phyloP scores from a whole-genome alignment of 2,329 filamentous ascomycete genomes.

The Neopestalotiopsis clavispora region DNA sequence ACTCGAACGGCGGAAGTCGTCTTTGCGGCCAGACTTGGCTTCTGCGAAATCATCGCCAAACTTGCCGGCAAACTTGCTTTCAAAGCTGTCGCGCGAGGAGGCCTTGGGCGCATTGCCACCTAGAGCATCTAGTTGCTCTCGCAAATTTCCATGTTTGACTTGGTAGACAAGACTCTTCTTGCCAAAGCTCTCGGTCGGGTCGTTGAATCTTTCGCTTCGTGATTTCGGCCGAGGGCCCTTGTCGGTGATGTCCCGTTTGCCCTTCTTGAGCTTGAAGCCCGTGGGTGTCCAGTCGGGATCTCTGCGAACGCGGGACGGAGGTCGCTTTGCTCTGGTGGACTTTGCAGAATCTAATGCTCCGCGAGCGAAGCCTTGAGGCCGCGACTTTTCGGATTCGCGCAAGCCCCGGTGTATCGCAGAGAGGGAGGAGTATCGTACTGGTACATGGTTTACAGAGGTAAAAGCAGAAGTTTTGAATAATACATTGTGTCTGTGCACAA shows the following conservation, averaged over 20 bases:
- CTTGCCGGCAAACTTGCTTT: conserved; percentile 5
- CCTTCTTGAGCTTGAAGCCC: conserved; percentile 45
- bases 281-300: conserved; percentile 26
- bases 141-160: conserved; percentile 51
- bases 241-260: conserved; percentile 58
- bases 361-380: conserved; percentile 34
- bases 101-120: conserved; percentile 6
- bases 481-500: conserved; percentile 32
- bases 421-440: conserved; percentile 57
- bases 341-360: conserved; percentile 34
- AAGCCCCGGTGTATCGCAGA: conserved; percentile 74
- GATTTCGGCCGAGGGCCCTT: conserved; percentile 47
- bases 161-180: conserved; percentile 62
- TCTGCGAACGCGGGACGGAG: conserved; percentile 23
- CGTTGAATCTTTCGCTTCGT: conserved; percentile 56
- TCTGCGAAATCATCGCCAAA: background rate
- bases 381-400: conserved; percentile 45
- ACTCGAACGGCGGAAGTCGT: background rate
- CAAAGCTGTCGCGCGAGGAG: background rate
- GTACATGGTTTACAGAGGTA: conserved; percentile 20
- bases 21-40: background rate
- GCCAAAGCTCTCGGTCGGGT: conserved; percentile 54
- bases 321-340: conserved; percentile 30
- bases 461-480: conserved; percentile 22
- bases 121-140: conserved; percentile 33